Evolutionary conservation across 2,329 filamentous ascomycete species (phyloP), one percentile per base, ranked within the genome.

Genomic region (Metarhizium album): DNA sequence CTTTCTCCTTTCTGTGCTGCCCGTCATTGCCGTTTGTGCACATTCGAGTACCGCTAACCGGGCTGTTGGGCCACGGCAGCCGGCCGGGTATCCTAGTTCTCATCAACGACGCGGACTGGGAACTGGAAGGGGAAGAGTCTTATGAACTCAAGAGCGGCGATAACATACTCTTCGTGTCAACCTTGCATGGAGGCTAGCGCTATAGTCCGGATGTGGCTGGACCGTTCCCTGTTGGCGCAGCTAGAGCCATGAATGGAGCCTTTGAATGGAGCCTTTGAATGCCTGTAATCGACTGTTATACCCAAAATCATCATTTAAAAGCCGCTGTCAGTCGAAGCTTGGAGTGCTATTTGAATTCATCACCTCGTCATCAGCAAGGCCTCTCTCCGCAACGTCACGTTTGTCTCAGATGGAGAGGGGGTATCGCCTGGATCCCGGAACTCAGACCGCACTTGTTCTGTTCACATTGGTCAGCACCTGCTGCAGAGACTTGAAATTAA

Each of bases 41-140:
- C 9, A 43, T 22, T 20, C 20, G 16, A 20, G 7, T 4, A 47
- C 45, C 47, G 58, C 64, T 65, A 53, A 60, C 59, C 43, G 48
- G 3, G 13, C 33, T 20, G 8, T 27, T 42, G 18, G 27, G 18
- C 20, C 18, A 31, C 33, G 46, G 54, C 59, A 97, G 91, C 54
- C 90, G 93, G 49, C 93, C 93, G 4, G 93, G 93, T 2, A 95
- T 98, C 66, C 79, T 98, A 42, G 91, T 96, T 27, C 76, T 98
- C 52, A 95, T 98, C 67, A 98, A 98, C 65, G 93, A 98, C 60
- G 88, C 90, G 24, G 93, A 98, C 67, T 98, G 93, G 93, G 93
- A 97, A 68, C 79, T 98, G 13, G 93, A 97, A 69, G 93, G 90
- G 18, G 91, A 97, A 69, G 90, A 93, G 64, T 78, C 82, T 57